Evolutionary conservation across 768 basidiomycete species (phyloP).

Genomic region (Termitomyces sp.): DNA sequence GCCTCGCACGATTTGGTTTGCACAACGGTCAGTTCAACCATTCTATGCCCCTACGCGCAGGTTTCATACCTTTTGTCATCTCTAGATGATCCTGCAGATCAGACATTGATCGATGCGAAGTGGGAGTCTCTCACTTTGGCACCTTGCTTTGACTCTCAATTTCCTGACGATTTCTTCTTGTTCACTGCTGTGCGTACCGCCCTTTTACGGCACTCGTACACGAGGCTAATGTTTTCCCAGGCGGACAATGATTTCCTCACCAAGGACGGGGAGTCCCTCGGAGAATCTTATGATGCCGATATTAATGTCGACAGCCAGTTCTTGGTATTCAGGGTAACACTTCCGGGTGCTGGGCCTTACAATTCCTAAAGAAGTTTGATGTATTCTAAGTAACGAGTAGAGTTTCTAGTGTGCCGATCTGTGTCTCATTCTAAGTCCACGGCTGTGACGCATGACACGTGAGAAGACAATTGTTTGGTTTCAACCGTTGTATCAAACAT

Average conservation of each 20-base stretch:
- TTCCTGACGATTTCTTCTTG: conserved; percentile 64
- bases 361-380: background rate
- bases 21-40: conserved; percentile 38
- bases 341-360: conserved; percentile 30
- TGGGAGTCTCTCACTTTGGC: conserved; percentile 66
- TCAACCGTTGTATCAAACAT: background rate
- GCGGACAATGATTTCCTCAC: conserved; percentile 64
- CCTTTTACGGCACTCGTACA: background rate
- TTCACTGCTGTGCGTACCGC: conserved; percentile 46
- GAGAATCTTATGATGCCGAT: conserved; percentile 47
- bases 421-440: no score
- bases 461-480: background rate
- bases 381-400: background rate
- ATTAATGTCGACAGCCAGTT: conserved; percentile 58
- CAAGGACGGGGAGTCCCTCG: conserved; percentile 44
- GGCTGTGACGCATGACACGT: background rate
- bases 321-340: conserved; percentile 55
- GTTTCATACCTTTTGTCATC: background rate
- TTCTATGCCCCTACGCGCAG: background rate
- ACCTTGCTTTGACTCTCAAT: conserved; percentile 40
- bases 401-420: no score
- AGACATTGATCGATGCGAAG: conserved; percentile 55
- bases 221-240: conserved; percentile 16
- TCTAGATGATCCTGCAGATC: conserved; percentile 30
- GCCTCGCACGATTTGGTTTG: conserved; percentile 57